Evolutionary conservation across 345 rosid species (phyloP).

Genomic region (Bruguiera gymnorhiza): DNA sequence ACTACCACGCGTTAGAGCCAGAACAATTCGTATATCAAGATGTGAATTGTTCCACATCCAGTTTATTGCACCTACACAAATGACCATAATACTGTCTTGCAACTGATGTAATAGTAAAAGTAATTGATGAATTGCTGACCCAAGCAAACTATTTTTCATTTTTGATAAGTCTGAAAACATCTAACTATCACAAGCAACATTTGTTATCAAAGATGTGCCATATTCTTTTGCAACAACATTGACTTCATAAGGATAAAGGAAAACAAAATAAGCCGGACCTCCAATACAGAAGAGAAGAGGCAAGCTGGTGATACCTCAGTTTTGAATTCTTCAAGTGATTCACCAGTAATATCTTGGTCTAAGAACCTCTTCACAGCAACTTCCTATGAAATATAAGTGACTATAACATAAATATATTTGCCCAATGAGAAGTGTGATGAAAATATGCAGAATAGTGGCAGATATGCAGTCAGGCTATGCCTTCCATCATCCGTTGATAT

Average conservation of each 20-base stretch:
- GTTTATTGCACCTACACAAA: no score
- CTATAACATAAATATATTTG: conserved; percentile 12
- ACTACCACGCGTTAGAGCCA: no score
- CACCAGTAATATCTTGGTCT: conserved; percentile 76
- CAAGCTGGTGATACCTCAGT: conserved; percentile 60
- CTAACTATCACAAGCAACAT: no score
- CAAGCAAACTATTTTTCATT: background rate
- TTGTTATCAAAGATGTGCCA: no score
- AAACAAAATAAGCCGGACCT: no score
- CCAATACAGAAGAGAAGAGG: background rate
- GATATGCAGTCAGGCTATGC: background rate
- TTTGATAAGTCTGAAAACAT: no score
- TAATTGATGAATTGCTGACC: background rate
- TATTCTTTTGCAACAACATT: no score
- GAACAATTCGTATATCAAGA: no score
- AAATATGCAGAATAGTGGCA: background rate
- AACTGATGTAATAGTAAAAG: background rate
- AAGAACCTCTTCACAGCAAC: conserved; percentile 94
- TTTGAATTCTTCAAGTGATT: conserved; percentile 78
- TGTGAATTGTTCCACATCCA: no score
- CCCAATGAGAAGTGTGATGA: background rate
- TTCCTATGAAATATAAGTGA: conserved; percentile 48
- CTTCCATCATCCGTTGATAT: background rate
- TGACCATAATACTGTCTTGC: no score
- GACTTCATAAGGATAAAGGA: no score